These are phyloP conservation scores for Fraxinus paxiana DNA, from an alignment of 305 asterid species.

Conservation along the genomic window DNA sequence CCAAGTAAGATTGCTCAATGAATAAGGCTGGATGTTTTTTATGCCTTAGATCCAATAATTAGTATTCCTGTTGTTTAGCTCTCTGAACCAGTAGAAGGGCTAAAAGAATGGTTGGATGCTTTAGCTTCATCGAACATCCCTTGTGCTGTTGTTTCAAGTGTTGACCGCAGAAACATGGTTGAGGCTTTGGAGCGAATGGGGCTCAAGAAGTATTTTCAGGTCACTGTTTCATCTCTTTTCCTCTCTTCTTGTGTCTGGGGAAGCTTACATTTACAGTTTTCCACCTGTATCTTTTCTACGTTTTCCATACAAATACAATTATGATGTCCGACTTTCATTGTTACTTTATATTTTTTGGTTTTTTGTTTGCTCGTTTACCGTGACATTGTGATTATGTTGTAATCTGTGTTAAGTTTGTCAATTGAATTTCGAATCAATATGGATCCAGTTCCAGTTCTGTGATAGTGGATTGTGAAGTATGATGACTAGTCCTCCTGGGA, in stretches of 20 bases:
- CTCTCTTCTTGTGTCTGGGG: neutral
- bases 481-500: neutral
- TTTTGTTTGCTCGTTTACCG: neutral
- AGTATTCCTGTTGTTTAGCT: conserved; percentile 36
- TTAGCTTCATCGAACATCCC: conserved; percentile 81
- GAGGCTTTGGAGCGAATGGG: conserved; percentile 74
- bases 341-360: neutral
- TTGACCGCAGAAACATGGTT: conserved; percentile 74
- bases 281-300: neutral
- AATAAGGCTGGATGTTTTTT: conserved; percentile 1
- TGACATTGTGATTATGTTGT: conserved; percentile 15
- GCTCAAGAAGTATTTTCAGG: conserved; percentile 80
- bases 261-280: neutral
- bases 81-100: conserved; percentile 76
- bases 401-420: neutral
- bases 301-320: neutral
- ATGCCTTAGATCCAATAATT: conserved; percentile 15
- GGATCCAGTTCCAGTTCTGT: neutral
- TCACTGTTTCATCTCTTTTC: conserved; percentile 25
- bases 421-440: neutral
- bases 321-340: conserved; percentile 2
- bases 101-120: conserved; percentile 93
- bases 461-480: neutral
- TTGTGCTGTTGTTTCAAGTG: conserved; percentile 91
- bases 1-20: conserved; percentile 38